Conservation (phyloP, 2,329 filamentous ascomycete genomes). For the Phialophora chinensis region DNA sequence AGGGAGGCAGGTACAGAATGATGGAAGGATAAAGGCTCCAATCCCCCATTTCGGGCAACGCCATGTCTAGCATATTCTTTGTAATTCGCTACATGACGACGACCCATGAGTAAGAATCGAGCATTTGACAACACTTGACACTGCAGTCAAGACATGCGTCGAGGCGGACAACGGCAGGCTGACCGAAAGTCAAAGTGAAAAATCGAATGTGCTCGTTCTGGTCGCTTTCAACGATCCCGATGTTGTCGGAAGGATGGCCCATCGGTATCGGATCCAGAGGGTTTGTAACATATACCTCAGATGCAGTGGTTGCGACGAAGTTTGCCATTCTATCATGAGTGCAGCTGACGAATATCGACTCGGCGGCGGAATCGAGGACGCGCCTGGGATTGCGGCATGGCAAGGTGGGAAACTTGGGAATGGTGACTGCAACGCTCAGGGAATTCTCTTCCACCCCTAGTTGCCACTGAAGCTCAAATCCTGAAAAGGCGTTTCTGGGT, state of each 20-base stretch:
- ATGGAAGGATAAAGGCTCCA: neutral
- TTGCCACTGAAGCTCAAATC: neutral
- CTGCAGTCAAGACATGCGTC: neutral
- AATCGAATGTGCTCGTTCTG: neutral
- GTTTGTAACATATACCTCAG: neutral
- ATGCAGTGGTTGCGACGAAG: neutral
- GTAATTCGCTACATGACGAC: neutral
- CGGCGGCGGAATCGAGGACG: neutral
- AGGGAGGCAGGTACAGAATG: neutral
- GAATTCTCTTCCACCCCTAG: neutral
- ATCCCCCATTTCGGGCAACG: neutral
- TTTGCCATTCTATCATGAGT: neutral
- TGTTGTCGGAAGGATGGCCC: neutral
- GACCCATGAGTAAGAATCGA: neutral
- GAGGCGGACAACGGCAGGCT: neutral
- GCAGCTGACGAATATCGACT: constrained; percentile 1
- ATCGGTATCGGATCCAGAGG: neutral
- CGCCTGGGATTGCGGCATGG: neutral
- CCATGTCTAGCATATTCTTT: neutral
- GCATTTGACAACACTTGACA: neutral
- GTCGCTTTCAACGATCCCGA: neutral
- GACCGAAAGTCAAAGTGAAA: neutral
- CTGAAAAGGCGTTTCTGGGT: neutral
- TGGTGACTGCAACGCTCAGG: neutral
- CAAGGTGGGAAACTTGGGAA: neutral